Conservation (phyloP, 139 green algal species). For the Penium margaritaceum region DNA sequence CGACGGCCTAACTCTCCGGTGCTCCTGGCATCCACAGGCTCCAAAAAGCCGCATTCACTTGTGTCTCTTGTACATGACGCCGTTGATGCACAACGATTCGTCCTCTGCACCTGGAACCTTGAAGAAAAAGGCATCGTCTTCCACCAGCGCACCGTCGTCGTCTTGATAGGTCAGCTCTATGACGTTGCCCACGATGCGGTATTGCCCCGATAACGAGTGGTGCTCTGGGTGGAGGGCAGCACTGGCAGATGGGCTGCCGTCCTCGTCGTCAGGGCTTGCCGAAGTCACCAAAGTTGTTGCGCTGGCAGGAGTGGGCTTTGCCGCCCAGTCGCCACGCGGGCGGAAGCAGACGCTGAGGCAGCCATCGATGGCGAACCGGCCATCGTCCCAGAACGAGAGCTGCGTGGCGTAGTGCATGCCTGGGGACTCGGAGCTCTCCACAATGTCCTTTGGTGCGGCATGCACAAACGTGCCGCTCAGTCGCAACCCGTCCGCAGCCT, state of each 20-base stretch:
- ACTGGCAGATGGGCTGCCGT: too few species aligned
- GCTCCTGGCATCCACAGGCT: not conserved
- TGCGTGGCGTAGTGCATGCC: not conserved
- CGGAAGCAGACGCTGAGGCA: too few species aligned
- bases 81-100: constrained; percentile 8
- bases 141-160: not conserved
- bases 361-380: constrained; percentile 5
- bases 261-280: not conserved
- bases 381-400: constrained; percentile 5
- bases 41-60: too few species aligned
- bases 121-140: constrained; percentile 20
- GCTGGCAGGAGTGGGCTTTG: too few species aligned
- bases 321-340: too few species aligned
- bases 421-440: not conserved
- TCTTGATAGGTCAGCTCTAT: constrained; percentile 15
- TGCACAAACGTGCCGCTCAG: constrained; percentile 11
- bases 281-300: too few species aligned
- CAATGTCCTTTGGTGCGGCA: not conserved
- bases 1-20: not conserved
- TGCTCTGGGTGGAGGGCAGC: too few species aligned
- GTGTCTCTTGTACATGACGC: not conserved
- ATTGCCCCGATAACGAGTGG: too few species aligned
- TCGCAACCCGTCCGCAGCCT: not conserved
- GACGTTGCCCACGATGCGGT: constrained; percentile 13
- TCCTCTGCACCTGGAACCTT: not conserved